These are phyloP conservation scores for Cutaneotrichosporon sp. DNA, from an alignment of 1,284 basidiomycete species.

Conservation along the genomic window DNA sequence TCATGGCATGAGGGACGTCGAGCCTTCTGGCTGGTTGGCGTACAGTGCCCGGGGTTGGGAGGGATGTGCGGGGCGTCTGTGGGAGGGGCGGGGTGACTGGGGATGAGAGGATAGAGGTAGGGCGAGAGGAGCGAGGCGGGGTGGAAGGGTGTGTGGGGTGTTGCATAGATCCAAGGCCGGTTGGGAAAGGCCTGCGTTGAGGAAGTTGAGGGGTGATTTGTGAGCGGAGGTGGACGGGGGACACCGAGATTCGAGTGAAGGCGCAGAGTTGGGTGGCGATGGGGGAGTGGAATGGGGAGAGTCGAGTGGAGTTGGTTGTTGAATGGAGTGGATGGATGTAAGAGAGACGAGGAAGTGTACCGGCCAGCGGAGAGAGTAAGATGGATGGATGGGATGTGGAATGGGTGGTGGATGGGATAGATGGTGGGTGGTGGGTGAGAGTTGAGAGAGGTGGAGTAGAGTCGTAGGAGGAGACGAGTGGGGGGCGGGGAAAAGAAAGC, in stretches of 20 bases:
- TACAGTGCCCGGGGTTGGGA: conserved; percentile 26
- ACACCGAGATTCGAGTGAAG: neutral
- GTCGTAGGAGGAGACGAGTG: neutral
- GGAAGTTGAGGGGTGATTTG: neutral
- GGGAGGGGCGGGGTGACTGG: conserved; percentile 32
- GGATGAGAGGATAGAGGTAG: conserved; percentile 27
- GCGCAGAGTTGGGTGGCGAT: neutral
- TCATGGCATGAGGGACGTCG: conserved; percentile 18
- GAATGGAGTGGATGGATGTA: conserved; percentile 1
- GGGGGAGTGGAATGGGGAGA: neutral
- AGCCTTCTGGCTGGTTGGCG: neutral
- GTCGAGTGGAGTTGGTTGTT: neutral
- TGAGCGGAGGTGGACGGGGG: neutral
- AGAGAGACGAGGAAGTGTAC: no score
- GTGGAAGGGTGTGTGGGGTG: conserved; percentile 25
- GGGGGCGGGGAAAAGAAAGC: conserved; percentile 5
- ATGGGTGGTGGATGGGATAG: neutral
- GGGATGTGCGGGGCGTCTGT: conserved; percentile 28
- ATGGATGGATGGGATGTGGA: conserved; percentile 1
- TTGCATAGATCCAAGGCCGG: conserved; percentile 17
- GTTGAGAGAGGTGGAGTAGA: neutral
- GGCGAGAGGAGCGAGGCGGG: conserved; percentile 21
- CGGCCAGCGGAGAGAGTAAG: no score
- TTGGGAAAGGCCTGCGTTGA: neutral
- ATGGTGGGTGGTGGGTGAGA: neutral